These are phyloP conservation scores for Apiotrichum laibachii DNA, from an alignment of 1,284 basidiomycete genomes.

Conservation along the genomic window DNA sequence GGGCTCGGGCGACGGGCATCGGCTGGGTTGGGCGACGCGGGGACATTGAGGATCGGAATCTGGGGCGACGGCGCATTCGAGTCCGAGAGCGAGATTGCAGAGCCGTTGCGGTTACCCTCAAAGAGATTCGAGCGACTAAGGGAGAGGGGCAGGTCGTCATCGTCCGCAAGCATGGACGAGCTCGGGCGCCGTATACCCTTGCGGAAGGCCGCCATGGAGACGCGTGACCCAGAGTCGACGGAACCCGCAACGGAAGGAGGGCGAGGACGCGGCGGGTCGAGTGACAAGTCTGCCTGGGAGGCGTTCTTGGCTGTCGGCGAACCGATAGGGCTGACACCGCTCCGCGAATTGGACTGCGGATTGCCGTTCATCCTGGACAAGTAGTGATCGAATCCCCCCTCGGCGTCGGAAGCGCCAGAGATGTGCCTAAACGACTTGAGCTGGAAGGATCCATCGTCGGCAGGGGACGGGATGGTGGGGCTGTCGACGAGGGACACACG, in stretches of 20 bases:
- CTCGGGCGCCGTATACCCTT: slow-evolving; percentile 40
- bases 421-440: slow-evolving; percentile 49
- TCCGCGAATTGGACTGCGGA: not conserved
- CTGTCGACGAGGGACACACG: slow-evolving; percentile 31
- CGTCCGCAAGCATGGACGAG: slow-evolving; percentile 23
- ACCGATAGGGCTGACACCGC: not conserved
- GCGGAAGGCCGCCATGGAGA: slow-evolving; percentile 42
- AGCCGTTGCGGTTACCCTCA: slow-evolving; percentile 9
- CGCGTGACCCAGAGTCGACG: slow-evolving; percentile 19
- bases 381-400: slow-evolving; percentile 15
- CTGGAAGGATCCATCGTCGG: slow-evolving; percentile 46
- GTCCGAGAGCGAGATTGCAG: slow-evolving; percentile 17
- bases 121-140: slow-evolving; percentile 14
- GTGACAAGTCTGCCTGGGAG: not conserved
- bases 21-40: not conserved
- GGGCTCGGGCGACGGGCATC: not conserved
- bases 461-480: slow-evolving; percentile 4
- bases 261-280: slow-evolving; percentile 22
- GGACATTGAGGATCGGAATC: not conserved
- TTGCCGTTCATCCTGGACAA: not conserved
- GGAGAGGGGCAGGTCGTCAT: slow-evolving; percentile 44
- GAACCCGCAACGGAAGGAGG: slow-evolving; percentile 36
- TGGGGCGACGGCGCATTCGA: not conserved
- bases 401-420: slow-evolving; percentile 31
- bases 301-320: not conserved